Base-by-base conservation (phyloP, 805 yeast species). In the Candida orba region DNA sequence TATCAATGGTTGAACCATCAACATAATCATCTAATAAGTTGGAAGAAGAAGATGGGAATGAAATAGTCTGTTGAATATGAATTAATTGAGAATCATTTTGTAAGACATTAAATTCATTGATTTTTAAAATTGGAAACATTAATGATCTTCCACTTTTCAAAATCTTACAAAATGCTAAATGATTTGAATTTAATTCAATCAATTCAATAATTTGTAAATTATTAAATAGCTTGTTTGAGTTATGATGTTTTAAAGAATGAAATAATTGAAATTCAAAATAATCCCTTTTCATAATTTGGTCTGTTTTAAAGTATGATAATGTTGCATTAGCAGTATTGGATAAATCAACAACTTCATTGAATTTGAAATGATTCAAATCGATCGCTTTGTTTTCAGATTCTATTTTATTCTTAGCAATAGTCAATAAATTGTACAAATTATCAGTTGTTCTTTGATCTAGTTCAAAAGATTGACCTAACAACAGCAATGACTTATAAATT, bases 131-230 rank as follows among this genome's bases (percentile, higher is more conserved):
- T 36, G 60, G 60, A 41, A 48, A 52, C 49, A 53, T 40, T 32
- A 57, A 34, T 8, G 47, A 45, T 46, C 60, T 52, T 7, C 62
- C 62, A n/a, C 52, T 47, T 13, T 42, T 47, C n/a, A 57, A 48
- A 10, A 27, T 27, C 4, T 50, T 40, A 31, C 60, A 56, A 14
- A 57, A 34, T 0, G 60, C 62, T 7, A 57, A 18, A 8, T 43
- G 37, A 14, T 53, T 42, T 27, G 49, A 42, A 29, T 43, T 41
- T 33, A 56, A 30, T 5, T 44, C 37, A 37, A 57, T 50, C 10
- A 56, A 37, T 34, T 57, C 60, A 20, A 52, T 49, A 2, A 55
- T 37, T 2, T 46, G 37, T 8, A 42, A 22, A 9, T 37, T 15
- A n/a, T 20, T 35, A n/a, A 22, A 41, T 37, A n/a, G 3, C 18